Percentiles rank a stretch among this genome's conserved stretches.
phyloP scores from a whole-genome alignment of 2,329 filamentous ascomycete genomes.

The Aspergillus phoenicis region DNA sequence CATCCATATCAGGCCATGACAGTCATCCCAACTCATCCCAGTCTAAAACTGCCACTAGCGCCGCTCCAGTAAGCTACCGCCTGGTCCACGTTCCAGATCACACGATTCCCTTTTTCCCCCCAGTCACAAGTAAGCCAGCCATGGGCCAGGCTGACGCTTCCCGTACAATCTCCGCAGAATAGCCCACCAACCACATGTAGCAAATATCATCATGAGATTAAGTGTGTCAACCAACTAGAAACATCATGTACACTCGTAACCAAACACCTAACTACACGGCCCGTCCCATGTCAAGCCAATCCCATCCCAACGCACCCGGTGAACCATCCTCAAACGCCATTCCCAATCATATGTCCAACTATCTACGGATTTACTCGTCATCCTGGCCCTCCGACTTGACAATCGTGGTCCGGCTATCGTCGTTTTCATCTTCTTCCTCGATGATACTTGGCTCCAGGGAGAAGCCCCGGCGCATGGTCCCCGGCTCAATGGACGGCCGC shows the following conservation, averaged over 20 bases:
- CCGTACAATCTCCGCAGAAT: no score
- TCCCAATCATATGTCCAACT: conserved; percentile 15
- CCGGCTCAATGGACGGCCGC: conserved; percentile 36
- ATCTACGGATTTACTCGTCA: conserved; percentile 18
- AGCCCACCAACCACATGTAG: no score
- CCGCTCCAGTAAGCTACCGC: not conserved
- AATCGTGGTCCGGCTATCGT: conserved; percentile 36
- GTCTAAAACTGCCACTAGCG: conserved; percentile 8
- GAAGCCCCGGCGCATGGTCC: conserved; percentile 26
- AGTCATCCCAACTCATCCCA: not conserved
- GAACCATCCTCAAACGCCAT: conserved; percentile 20
- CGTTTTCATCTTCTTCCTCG: conserved; percentile 42
- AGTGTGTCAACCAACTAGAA: not conserved
- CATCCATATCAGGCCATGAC: conserved; percentile 15
- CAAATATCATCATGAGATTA: not conserved
- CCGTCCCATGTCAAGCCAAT: conserved; percentile 1
- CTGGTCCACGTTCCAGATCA: conserved; percentile 2
- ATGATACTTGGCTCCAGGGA: conserved; percentile 41
- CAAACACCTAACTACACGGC: not conserved
- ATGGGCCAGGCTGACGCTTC: no score
- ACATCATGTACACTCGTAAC: conserved; percentile 16
- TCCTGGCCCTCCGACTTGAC: conserved; percentile 37
- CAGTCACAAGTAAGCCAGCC: no score
- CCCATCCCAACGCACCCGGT: not conserved
- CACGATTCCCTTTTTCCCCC: not conserved